Conservation (phyloP, 140 eudicot genomes). For the Flaveria floridana region DNA sequence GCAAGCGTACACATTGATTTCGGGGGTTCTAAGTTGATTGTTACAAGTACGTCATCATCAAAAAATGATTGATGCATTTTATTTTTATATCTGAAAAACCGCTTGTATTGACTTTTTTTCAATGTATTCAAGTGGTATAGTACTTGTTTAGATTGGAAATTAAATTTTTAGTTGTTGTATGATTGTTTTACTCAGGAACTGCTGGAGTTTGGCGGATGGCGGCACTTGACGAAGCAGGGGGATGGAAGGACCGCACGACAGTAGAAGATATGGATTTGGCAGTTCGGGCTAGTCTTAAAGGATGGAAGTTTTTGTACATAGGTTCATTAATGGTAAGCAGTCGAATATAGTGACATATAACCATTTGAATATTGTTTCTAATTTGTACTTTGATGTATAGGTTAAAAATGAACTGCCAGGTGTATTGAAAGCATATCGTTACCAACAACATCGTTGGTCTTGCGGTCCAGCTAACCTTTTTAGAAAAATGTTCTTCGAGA, state of each 20-base stretch:
- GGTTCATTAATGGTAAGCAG: conserved; percentile 2
- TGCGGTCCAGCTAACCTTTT: conserved; percentile 20
- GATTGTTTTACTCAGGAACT: neutral
- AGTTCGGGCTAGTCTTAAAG: neutral
- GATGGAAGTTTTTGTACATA: conserved; percentile 1
- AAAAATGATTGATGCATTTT: too few species aligned
- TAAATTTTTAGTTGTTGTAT: neutral
- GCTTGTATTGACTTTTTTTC: too few species aligned
- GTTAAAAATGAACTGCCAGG: conserved; percentile 6
- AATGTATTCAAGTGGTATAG: neutral
- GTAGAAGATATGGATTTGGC: conserved; percentile 19
- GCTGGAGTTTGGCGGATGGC: conserved; percentile 20
- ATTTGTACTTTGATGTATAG: neutral
- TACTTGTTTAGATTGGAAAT: neutral
- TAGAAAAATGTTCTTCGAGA: conserved; percentile 5
- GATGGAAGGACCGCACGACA: conserved; percentile 10
- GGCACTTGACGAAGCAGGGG: conserved; percentile 9
- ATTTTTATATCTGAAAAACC: too few species aligned
- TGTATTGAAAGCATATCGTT: conserved; percentile 10
- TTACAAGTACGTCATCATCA: too few species aligned
- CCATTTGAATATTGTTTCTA: neutral
- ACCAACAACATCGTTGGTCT: conserved; percentile 12
- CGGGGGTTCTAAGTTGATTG: neutral
- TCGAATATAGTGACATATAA: neutral
- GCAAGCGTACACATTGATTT: neutral